Base-by-base conservation (phyloP, 2,329 filamentous ascomycete genomes). In the Pseudogymnoascus pannorum region DNA sequence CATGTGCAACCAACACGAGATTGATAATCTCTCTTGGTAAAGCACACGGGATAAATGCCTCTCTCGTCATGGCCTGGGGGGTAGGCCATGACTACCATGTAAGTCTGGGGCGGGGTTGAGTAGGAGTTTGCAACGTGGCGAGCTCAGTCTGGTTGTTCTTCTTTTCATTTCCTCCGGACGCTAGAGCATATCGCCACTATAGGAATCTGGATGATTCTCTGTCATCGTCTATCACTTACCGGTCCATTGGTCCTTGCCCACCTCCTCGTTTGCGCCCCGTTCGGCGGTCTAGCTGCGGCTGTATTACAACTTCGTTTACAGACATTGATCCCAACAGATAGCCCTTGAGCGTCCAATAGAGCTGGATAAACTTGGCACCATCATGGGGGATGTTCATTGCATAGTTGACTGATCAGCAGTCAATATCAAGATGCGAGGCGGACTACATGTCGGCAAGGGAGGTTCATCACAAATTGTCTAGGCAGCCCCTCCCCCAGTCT, bases 11-110 rank as follows among this genome's bases (percentile, higher is more conserved):
- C 44, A 51, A 51, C 44, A 51, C 24, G 44, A 51, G 44, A 51
- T 51, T 51, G 44, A 51, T 51, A 51, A 51, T 51, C 44, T 24
- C 44, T 51, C 44, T 51, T 51, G 24, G 44, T 51, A 51, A 51
- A 51, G 44, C 44, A 51, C 44, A 51, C 44, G 44, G 44, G 44
- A 51, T 51, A 51, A 51, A 51, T 51, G 22, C 44, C 44, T 51
- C 44, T 51, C 44, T 29, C 22, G 24, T 29, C 44, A 51, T 51
- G 44, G 44, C 44, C 44, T 29, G 9, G 44, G 44, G 44, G 22
- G 22, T 20, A 48, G 42, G 42, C 42, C 22, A 48, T 48, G 42
- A 26, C 42, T 26, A 48, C 42, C 42, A 48, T 48, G 42, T 48
- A 48, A 48, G 42, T 48, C 42, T 26, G 22, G 42, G 42, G 42